phyloP scores from a whole-genome alignment of 352 stramenopile species.

The Phytophthora europaea region DNA sequence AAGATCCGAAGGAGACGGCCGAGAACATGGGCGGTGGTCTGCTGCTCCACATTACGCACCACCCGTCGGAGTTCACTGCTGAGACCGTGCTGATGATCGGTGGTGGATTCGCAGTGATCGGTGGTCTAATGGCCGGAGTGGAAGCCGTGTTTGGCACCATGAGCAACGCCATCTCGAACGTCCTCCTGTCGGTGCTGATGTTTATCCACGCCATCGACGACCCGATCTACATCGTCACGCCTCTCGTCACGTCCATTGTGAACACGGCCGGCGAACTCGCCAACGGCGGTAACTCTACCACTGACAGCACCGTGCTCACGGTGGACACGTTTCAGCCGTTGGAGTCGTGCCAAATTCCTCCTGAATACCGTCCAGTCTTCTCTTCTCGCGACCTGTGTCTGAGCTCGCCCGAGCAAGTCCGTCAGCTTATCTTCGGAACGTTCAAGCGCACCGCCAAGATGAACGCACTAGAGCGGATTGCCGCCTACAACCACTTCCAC shows the following conservation, averaged over 20 bases:
- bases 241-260: conserved; percentile 34
- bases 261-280: conserved; percentile 16
- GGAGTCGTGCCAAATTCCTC: conserved; percentile 23
- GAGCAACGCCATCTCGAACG: conserved; percentile 27
- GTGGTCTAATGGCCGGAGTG: conserved; percentile 28
- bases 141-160: conserved; percentile 29
- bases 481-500: conserved; percentile 37
- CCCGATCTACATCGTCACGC: conserved; percentile 40
- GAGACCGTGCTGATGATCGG: conserved; percentile 31
- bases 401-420: conserved; percentile 15
- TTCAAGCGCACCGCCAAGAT: conserved; percentile 25
- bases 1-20: conserved; percentile 27
- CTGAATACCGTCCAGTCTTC: conserved; percentile 27
- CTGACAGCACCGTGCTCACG: conserved; percentile 9
- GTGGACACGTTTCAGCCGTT: conserved; percentile 14
- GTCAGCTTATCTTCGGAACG: conserved; percentile 34
- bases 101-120: conserved; percentile 30
- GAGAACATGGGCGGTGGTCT: conserved; percentile 24
- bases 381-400: conserved; percentile 38
- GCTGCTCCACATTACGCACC: conserved; percentile 35
- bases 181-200: conserved; percentile 33
- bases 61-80: conserved; percentile 36
- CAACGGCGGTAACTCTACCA: neutral
- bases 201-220: conserved; percentile 42
- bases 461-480: conserved; percentile 17